Evolutionary conservation across 1,139 yeast genomes (phyloP), one percentile per base, ranked within the genome.

Genomic region (Saccharomycopsis hybrid): DNA sequence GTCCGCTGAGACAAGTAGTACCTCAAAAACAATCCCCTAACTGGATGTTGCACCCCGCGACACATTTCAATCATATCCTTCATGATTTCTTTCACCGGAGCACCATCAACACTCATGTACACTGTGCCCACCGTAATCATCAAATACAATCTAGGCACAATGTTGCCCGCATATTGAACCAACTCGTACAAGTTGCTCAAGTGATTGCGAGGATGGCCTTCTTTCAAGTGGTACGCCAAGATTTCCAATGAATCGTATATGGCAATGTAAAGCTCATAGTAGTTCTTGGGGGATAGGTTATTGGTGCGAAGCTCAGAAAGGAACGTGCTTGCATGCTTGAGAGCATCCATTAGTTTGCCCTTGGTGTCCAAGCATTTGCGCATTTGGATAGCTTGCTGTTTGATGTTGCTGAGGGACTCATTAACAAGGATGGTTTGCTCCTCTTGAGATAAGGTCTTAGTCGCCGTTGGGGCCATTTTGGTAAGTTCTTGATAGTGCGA

Each of bases 11-110:
- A 81, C 44, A 92, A 70, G 64, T 88, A 92, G 68, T 92, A 90
- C 50, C 98, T 73, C 60, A 94, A 70, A 64, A 92, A 92, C 55
- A 92, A 70, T 1, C 98, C 98, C 54, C 92, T 71, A 36, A 88
- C 79, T 0, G 98, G 98, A 62, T 88, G 94, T 66, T 92, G 98
- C 1, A 90, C 96, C n/a, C 97, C 98, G 42, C 95, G 77, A 57
- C 96, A 85, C 98, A 92, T 92, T 65, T 94, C 98, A 64, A 92
- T 83, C 95, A 94, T 84, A 63, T 92, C 98, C 63, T 85, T 87
- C 81, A 92, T 78, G 52, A 94, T 84, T 58, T 90, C 97, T 62
- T 80, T 79, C 30, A 79, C 76, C 0, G 97, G 96, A 0, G 96
- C 83, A 52, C 82, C 89, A 3, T 82, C 77, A 4, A 84, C 73